Evolutionary conservation across 1,139 yeast species (phyloP).

Genomic region (Candida sp.): DNA sequence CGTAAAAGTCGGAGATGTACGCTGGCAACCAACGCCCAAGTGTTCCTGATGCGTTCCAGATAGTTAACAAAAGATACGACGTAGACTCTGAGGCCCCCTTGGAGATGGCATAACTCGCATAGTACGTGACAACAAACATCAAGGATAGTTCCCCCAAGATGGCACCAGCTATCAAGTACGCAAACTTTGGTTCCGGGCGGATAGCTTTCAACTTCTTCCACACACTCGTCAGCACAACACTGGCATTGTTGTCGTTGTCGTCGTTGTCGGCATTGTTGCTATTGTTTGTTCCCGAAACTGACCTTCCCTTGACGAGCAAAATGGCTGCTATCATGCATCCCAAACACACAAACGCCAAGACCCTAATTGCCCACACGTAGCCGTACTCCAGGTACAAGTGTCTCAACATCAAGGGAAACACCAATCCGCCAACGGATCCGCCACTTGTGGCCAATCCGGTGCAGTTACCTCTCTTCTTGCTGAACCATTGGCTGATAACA

Average conservation of each 20-base stretch:
- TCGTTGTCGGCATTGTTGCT: constrained; percentile 16
- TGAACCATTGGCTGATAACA: constrained; percentile 64
- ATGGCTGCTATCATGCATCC: constrained; percentile 43
- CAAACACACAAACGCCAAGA: constrained; percentile 52
- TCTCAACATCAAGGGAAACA: constrained; percentile 63
- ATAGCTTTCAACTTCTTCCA: constrained; percentile 8
- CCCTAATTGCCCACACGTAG: constrained; percentile 64
- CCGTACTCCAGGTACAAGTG: constrained; percentile 56
- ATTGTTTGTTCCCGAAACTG: no score
- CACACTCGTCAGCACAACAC: neutral
- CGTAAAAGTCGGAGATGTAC: constrained; percentile 36
- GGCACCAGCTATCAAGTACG: constrained; percentile 34
- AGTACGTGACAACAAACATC: constrained; percentile 50
- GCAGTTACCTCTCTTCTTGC: constrained; percentile 54
- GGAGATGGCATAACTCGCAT: constrained; percentile 46
- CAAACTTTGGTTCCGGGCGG: constrained; percentile 21
- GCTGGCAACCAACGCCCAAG: constrained; percentile 45
- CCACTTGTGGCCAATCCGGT: constrained; percentile 65
- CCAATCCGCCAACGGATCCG: constrained; percentile 66
- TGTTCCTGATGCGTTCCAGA: constrained; percentile 44
- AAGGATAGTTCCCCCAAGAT: constrained; percentile 63
- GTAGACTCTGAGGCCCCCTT: constrained; percentile 41
- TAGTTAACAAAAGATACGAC: constrained; percentile 39
- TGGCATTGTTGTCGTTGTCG: constrained; percentile 6
- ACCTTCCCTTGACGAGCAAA: constrained; percentile 51